Base-by-base conservation (phyloP, 1,284 basidiomycete genomes). In the Ustilago trichophora region DNA sequence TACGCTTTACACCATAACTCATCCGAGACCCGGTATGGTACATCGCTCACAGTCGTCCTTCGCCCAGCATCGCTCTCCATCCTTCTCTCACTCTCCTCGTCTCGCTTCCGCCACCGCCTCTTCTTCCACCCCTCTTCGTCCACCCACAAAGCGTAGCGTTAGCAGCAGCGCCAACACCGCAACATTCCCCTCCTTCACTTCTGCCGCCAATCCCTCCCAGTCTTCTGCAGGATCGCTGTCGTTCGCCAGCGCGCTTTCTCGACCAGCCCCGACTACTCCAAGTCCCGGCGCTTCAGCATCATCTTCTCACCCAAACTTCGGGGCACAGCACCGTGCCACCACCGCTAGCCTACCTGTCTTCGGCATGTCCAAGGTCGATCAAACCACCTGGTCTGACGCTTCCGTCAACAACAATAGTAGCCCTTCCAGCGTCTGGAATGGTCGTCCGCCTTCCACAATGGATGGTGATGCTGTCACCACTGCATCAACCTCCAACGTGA, bases 351-450 rank as follows among this genome's bases (percentile, higher is more conserved):
- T 53, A 6, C 13, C 50, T 7, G 40, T 33, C 19, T 46, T 53
- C 33, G 38, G 41, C n/a, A 55, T 66, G 53, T 52, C 56, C 42
- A 65, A 49, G 21, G 10, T 70, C 3, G 60, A 65, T 24, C 57
- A 53, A 46, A 16, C 42, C 34, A 33, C 54, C 15, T 70, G 67
- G 62, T 51, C 67, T 3, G 66, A 69, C 42, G 53, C 60, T 19
- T 47, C 66, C 2, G 44, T 21, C 22, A 36, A 47, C 26, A 50
- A 31, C 26, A 47, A 46, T 4, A 38, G 44, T 18, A 60, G 57
- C 40, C 52, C 67, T 5, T 65, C 67, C 18, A 70, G 62, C 50
- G 57, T 62, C 27, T 70, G 67, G 67, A 70, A 60, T 27, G 67
- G 57, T 5, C 48, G 67, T 8, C 34, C 52, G 15, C 53, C 53